These are phyloP conservation scores for Bassia scoparia DNA, from an alignment of 148 eudicot genomes.

Conservation along the genomic window DNA sequence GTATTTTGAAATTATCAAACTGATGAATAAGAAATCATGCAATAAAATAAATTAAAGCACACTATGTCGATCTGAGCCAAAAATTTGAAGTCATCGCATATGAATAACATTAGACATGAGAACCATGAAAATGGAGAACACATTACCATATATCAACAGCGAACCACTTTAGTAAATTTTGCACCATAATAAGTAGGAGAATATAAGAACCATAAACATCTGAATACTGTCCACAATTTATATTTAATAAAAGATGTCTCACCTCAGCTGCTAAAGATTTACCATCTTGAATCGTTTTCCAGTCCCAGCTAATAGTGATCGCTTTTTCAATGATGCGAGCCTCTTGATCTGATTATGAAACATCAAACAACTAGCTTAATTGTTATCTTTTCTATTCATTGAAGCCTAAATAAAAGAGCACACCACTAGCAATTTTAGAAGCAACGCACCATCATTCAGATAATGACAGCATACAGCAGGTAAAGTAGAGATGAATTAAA, in stretches of 20 bases:
- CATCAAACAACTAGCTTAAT: conserved; percentile 7
- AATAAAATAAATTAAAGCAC: too few species aligned
- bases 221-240: neutral
- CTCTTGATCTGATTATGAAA: conserved; percentile 65
- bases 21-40: too few species aligned
- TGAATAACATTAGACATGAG: too few species aligned
- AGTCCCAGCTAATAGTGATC: conserved; percentile 67
- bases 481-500: neutral
- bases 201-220: neutral
- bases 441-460: conserved; percentile 8
- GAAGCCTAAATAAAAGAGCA: neutral
- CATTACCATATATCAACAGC: neutral
- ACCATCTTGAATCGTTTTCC: conserved; percentile 96
- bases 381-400: neutral
- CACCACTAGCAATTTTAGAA: neutral
- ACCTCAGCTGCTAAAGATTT: conserved; percentile 74
- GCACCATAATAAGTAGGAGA: neutral
- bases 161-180: neutral
- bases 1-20: too few species aligned
- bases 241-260: conserved; percentile 10
- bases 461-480: neutral
- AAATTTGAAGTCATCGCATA: too few species aligned
- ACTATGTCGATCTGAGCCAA: too few species aligned
- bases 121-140: neutral
- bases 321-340: conserved; percentile 65